Base-by-base conservation (phyloP, 768 basidiomycete species). In the Agaricus sinodeliciosus region DNA sequence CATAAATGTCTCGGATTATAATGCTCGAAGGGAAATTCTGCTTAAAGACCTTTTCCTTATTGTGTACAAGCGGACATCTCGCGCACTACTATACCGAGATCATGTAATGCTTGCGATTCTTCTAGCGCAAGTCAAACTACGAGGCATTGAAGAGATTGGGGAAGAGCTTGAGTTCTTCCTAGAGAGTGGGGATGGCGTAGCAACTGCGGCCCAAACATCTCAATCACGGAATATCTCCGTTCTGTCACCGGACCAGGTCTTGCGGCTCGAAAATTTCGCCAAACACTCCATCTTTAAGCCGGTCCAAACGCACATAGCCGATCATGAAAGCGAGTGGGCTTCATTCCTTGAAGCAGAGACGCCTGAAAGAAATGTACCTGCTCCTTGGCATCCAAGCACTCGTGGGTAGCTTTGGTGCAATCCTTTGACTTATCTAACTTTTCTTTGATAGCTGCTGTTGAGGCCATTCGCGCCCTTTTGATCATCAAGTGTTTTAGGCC, bases 111-210 rank as follows among this genome's bases (percentile, higher is more conserved):
- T 98, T 42, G 93, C 91, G 2, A 83, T 95, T 11, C 80, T 94
- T 16, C 78, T 99, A 27, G 87, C 92, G 0, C 93, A 95, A 63
- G 85, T 95, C 57, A 92, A 92, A 65, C 65, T 94, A 13, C 81
- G 89, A 41, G 85, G 87, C 15, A 61, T 82, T 13, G 88, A 90
- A 62, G 90, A 91, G 42, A 85, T 90, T 39, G 65, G 72, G 2
- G 90, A 94, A 16, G 94, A 95, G 63, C 66, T 95, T 16, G 93
- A 96, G 62, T 91, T 93, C 69, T 70, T 97, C n/a, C 74, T 97
- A 40, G 94, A 98, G 63, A 86, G 88, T 59, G 86, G 89, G 4
- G 87, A 91, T 44, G 79, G 78, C 16, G 72, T 81, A 16, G 64
- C 76, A 47, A 64, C 74, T 18, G 62, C 63, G 27, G 55, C 75